A percentile compares a stretch with the other conserved stretches of the same genome.
Conservation (phyloP, 768 basidiomycete genomes). For the Daedalea quercina region DNA sequence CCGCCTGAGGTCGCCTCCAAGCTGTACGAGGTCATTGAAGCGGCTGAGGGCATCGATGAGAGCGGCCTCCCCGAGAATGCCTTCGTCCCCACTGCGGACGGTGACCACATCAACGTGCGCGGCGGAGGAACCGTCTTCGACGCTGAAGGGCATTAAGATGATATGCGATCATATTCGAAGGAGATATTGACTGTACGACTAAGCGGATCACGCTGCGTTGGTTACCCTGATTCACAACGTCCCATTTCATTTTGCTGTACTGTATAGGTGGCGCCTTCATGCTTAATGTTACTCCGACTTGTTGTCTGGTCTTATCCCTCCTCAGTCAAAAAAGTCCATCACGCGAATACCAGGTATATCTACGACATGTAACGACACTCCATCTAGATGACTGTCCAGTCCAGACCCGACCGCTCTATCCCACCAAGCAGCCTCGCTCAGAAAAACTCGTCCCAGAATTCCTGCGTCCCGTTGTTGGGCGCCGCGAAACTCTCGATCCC, state of each 20-base stretch:
- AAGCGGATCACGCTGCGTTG: neutral
- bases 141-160: slow-evolving; percentile 45
- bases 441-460: slow-evolving; percentile 83
- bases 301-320: neutral
- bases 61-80: slow-evolving; percentile 67
- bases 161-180: neutral
- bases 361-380: neutral
- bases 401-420: no score
- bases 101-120: slow-evolving; percentile 48
- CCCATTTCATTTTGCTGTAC: neutral
- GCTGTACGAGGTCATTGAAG: slow-evolving; percentile 95
- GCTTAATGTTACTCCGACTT: neutral
- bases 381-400: no score
- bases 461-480: slow-evolving; percentile 65
- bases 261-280: neutral
- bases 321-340: neutral
- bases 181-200: neutral
- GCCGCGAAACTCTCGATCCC: slow-evolving; percentile 53
- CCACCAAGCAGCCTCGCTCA: slow-evolving; percentile 13
- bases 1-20: slow-evolving; percentile 94
- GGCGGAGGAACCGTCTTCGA: slow-evolving; percentile 64
- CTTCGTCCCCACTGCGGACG: slow-evolving; percentile 65
- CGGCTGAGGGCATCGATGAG: slow-evolving; percentile 91
- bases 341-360: neutral
- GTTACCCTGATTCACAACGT: neutral